Percentiles rank a stretch among this genome's conserved stretches.
Conservation (phyloP, 495 filamentous ascomycete species). For the Beverwykella pulmonaria region DNA sequence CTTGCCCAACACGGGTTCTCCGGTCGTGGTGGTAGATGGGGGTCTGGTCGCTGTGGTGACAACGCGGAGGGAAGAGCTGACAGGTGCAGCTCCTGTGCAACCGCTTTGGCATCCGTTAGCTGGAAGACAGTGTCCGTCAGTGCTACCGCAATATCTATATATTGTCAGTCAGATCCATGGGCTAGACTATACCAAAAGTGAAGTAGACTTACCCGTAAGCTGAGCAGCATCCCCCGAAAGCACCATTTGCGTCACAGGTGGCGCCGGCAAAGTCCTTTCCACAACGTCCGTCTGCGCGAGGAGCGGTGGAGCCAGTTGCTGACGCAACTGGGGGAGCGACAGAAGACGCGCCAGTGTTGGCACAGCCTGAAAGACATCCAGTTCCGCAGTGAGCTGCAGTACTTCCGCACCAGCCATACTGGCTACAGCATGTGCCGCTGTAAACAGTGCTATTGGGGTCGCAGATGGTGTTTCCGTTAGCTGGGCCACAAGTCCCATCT, state of each 20-base stretch:
- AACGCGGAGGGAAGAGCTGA: neutral
- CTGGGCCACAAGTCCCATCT: constrained; percentile 44
- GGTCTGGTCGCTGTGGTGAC: constrained; percentile 29
- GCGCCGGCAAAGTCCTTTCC: constrained; percentile 41
- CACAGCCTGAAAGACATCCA: constrained; percentile 46
- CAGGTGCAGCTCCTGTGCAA: constrained; percentile 33
- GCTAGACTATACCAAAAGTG: neutral
- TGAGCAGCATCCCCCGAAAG: constrained; percentile 43
- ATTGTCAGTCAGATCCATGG: too few relatives aligned
- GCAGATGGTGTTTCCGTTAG: constrained; percentile 41
- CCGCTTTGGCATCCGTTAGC: constrained; percentile 46
- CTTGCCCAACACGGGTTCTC: constrained; percentile 46
- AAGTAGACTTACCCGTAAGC: constrained; percentile 39
- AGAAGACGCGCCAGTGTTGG: constrained; percentile 8
- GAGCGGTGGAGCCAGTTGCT: constrained; percentile 20
- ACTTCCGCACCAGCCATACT: constrained; percentile 48
- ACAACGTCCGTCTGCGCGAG: constrained; percentile 43
- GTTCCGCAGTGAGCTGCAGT: constrained; percentile 45
- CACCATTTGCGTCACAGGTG: constrained; percentile 41
- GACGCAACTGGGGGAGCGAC: neutral
- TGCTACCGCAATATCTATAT: constrained; percentile 45
- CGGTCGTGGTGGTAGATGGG: constrained; percentile 39
- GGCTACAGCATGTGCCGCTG: constrained; percentile 36
- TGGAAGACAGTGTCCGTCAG: constrained; percentile 38
- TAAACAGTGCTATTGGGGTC: constrained; percentile 44